Percentiles rank a stretch among this genome's conserved stretches.
phyloP scores from a whole-genome alignment of 2,329 filamentous ascomycete genomes.

The Exophiala spinifera region DNA sequence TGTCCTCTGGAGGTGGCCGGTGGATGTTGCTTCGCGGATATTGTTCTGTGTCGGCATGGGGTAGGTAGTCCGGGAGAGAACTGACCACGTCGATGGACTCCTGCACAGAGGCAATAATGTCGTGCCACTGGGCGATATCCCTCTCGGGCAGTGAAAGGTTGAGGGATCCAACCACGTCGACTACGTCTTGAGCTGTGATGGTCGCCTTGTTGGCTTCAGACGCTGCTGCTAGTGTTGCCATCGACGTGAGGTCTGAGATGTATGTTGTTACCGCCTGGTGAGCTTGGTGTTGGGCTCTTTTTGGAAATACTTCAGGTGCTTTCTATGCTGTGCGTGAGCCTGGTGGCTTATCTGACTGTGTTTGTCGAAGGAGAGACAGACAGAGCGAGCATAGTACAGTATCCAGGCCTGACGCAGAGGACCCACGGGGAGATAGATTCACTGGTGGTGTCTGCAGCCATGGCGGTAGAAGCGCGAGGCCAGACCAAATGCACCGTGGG shows the following conservation, averaged over 20 bases:
- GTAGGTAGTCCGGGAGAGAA: conserved; percentile 42
- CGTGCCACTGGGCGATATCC: conserved; percentile 1
- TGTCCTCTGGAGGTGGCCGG: conserved; percentile 37
- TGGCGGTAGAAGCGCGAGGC: too few species aligned
- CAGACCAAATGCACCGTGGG: too few species aligned
- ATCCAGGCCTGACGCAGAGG: too few species aligned
- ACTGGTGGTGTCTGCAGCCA: too few species aligned
- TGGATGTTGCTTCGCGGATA: conserved; percentile 48
- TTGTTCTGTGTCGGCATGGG: conserved; percentile 39
- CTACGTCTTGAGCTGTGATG: conserved; percentile 1
- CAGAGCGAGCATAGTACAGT: too few species aligned
- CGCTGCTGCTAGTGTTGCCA: background rate
- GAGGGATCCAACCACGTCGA: background rate
- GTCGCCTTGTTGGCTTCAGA: background rate
- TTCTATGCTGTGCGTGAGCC: too few species aligned
- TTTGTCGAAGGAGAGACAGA: too few species aligned
- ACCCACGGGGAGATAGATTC: too few species aligned
- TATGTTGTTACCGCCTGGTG: background rate
- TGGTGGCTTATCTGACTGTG: too few species aligned
- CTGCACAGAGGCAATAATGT: conserved; percentile 1
- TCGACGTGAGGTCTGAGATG: background rate
- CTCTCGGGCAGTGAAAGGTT: background rate
- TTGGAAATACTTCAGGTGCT: background rate
- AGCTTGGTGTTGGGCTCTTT: background rate
- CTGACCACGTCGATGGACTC: conserved; percentile 2